These are phyloP conservation scores for Paramyrothecium roridum DNA, from an alignment of 2,329 filamentous ascomycete genomes.

Conservation along the genomic window DNA sequence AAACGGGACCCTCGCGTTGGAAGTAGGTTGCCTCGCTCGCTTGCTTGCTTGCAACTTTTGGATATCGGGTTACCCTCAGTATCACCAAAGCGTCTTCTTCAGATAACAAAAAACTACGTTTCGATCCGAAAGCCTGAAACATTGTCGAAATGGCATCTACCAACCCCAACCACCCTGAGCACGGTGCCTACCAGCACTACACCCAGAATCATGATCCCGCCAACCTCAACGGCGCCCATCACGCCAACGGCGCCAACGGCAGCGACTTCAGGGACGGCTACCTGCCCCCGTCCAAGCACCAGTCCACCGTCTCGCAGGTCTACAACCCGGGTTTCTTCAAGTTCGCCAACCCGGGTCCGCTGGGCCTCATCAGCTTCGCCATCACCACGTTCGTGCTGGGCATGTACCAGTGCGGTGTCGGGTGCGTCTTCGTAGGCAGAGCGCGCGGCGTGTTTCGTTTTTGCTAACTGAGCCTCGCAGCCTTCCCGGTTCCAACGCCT, in stretches of 20 bases:
- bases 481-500: constrained; percentile 28
- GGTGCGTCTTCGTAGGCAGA: constrained; percentile 37
- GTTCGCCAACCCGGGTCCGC: constrained; percentile 57
- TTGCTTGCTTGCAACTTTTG: too few relatives aligned
- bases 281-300: constrained; percentile 15
- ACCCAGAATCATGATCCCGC: not conserved
- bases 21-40: too few relatives aligned
- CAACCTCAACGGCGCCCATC: not conserved
- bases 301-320: constrained; percentile 32
- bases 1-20: too few relatives aligned
- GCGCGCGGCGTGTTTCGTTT: not conserved
- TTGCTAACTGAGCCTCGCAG: constrained; percentile 10
- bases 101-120: not conserved
- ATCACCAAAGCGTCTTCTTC: too few relatives aligned
- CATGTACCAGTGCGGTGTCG: constrained; percentile 40
- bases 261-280: constrained; percentile 6
- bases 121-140: not conserved
- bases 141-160: constrained; percentile 14
- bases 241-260: not conserved
- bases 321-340: constrained; percentile 33
- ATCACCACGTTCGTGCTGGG: constrained; percentile 61
- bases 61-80: too few relatives aligned
- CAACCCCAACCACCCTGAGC: constrained; percentile 14
- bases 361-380: constrained; percentile 62
- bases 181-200: not conserved